Base-by-base conservation (phyloP, 345 rosid genomes). In the Eucalyptus viminalis region DNA sequence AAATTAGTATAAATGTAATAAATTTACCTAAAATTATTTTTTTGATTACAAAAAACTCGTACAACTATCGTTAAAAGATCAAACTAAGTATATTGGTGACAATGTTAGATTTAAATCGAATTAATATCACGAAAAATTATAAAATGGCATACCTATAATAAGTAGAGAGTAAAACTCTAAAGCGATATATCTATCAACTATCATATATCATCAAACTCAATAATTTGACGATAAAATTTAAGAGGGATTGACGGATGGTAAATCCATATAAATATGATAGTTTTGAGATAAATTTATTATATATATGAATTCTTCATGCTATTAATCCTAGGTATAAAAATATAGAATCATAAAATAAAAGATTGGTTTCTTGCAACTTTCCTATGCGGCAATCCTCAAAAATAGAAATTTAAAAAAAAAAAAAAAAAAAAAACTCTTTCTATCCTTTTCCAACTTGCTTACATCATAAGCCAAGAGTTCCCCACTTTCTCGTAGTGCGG, bases 151-250 rank as follows among this genome's bases (percentile, higher is more conserved):
- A 56, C 6, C 0, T 25, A 11, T 56, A 11, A 56, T 56, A 10
- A 56, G 3, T 10, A 56, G 3, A 56, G 6, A 4, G 62, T 10
- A 24, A 54, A 56, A 56, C 3, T 24, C 1, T 56, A 22, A 56
- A 56, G 1, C 14, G 6, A 5, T 24, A 24, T 0, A 56, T 0
- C 1, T 3, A 0, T 56, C 29, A 4, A 56, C 0, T 22, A 2
- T 56, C 9, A 9, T 1, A 0, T 10, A 22, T 56, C 0, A 56
- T 56, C 29, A 4, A 22, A 56, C 1, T 10, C 3, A 24, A 10
- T 56, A 56, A 56, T 56, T 56, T 56, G 2, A 56, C 1, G 0
- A 25, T 56, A 56, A 10, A 56, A 56, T 56, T 9, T 56, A 24
- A 24, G 6, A 25, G 1, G 0, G 2, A 24, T 56, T 24, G 1